Evolutionary conservation across 768 basidiomycete genomes (phyloP), one percentile per base, ranked within the genome.

Genomic region (Cubamyces sp.): DNA sequence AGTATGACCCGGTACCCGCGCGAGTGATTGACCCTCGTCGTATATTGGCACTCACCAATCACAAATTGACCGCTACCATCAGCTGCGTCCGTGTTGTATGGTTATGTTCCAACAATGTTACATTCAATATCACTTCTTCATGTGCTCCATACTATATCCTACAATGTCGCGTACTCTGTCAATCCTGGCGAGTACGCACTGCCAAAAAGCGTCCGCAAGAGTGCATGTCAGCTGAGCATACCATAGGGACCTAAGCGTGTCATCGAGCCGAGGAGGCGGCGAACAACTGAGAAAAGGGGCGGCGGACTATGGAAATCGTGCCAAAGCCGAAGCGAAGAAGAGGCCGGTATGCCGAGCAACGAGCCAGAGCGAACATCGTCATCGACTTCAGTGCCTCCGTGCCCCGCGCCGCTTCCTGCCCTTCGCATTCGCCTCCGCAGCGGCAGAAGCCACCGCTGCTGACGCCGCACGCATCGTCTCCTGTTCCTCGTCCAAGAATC

Each of bases 401-500:
- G 34, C 43, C 7, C n/a, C 39, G 7, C 57, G 57, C 37, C 54
- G 58, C 55, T 54, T 61, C 57, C 39, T 60, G 23, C 41, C 49
- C 61, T 46, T 48, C 3, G 28, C 57, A n/a, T 57, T 42, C 16
- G 47, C 39, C 59, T 66, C 63, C 41, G 49, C 66, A 6, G 43
- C 28, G 28, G 37, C 25, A 18, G 34, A 34, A 9, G 34, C 48
- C 16, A 41, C 42, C 59, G 65, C 63, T 37, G 46, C 66, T 2
- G 43, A n/a, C 26, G 37, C 25, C 18, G 46, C 60, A 8, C 51
- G 57, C 37, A 70, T 60, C 19, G 57, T 62, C 41, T 53, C 58
- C 54, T 73, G 72, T 58, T 76, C 75, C 62, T 76, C 75, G 30
- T 76, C 75, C 68, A 75, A 66, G 55, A 73, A 74, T 3, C 75